Conservation (phyloP, 2,329 filamentous ascomycete species). For the Helotiales sp. region DNA sequence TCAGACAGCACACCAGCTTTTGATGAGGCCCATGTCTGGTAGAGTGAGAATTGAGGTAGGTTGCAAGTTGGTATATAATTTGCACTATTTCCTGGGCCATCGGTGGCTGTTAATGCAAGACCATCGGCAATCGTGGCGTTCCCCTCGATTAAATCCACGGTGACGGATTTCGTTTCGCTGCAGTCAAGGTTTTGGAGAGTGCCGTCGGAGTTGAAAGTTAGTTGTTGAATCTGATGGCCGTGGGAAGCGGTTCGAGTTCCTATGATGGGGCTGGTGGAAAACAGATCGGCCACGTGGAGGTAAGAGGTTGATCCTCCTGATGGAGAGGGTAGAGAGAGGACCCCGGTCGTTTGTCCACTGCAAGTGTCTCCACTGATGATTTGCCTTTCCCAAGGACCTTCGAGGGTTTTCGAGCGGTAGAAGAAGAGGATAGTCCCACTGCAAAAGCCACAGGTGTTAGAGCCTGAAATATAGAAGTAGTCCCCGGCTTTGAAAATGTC, state of each 20-base stretch:
- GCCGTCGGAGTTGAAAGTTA: constrained; percentile 21
- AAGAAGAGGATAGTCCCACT: constrained; percentile 25
- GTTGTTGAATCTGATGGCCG: constrained; percentile 21
- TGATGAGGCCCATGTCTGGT: constrained; percentile 25
- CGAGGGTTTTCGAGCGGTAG: constrained; percentile 21
- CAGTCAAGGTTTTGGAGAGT: constrained; percentile 20
- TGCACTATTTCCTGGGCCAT: constrained; percentile 16
- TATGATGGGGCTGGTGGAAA: constrained; percentile 20
- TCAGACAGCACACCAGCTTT: constrained; percentile 17
- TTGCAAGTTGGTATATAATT: constrained; percentile 16
- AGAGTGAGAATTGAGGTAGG: constrained; percentile 22
- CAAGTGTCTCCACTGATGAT: constrained; percentile 28
- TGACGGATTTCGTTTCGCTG: constrained; percentile 12
- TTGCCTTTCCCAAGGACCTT: constrained; percentile 26
- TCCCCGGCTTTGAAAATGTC: constrained; percentile 28
- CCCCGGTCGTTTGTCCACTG: constrained; percentile 24
- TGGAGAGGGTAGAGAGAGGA: constrained; percentile 20
- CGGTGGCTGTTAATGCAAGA: constrained; percentile 14
- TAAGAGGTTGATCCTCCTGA: constrained; percentile 16
- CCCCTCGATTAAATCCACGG: constrained; percentile 11
- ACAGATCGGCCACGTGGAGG: constrained; percentile 25
- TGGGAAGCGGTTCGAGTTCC: constrained; percentile 23
- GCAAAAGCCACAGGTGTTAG: constrained; percentile 31
- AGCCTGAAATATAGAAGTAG: constrained; percentile 28
- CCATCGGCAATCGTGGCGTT: constrained; percentile 1